Evolutionary conservation across 768 basidiomycete genomes (phyloP).

Genomic region (Mycena chlorophos): DNA sequence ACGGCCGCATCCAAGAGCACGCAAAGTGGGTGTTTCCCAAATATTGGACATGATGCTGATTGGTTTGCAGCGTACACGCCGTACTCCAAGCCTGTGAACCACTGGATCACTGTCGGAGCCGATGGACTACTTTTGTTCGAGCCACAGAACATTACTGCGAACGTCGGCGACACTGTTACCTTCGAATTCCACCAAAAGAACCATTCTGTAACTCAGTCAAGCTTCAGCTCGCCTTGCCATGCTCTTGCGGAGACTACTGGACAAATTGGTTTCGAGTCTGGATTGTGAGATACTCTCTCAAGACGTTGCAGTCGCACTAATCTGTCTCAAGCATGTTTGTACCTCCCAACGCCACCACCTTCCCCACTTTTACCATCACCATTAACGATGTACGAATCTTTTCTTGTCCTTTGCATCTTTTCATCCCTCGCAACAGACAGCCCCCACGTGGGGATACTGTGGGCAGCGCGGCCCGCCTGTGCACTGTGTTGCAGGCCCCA

Average conservation of each 20-base stretch:
- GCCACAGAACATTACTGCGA: constrained; percentile 25
- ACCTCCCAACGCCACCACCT: constrained; percentile 28
- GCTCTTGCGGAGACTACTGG: constrained; percentile 7
- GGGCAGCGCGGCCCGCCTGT: constrained; percentile 25
- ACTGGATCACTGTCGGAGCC: constrained; percentile 24
- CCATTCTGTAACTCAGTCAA: constrained; percentile 25
- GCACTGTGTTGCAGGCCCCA: constrained; percentile 46
- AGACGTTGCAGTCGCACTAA: neutral
- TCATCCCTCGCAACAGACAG: constrained; percentile 30
- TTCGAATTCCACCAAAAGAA: constrained; percentile 21
- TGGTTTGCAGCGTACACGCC: neutral
- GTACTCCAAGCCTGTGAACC: constrained; percentile 4
- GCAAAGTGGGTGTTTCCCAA: too few species aligned
- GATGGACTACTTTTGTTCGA: constrained; percentile 18
- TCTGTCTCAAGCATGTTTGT: neutral
- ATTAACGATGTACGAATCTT: constrained; percentile 34
- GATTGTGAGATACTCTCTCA: constrained; percentile 18
- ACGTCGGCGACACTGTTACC: constrained; percentile 25
- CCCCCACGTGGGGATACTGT: constrained; percentile 40
- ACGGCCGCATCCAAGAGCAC: too few species aligned
- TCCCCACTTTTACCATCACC: constrained; percentile 39
- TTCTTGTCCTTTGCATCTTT: neutral
- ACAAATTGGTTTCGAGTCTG: constrained; percentile 23
- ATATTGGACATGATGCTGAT: too few species aligned
- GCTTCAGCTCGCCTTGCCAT: constrained; percentile 18